These are phyloP conservation scores for Podila epicladia DNA, from an alignment of 192 early-diverging fungal species.

Conservation along the genomic window DNA sequence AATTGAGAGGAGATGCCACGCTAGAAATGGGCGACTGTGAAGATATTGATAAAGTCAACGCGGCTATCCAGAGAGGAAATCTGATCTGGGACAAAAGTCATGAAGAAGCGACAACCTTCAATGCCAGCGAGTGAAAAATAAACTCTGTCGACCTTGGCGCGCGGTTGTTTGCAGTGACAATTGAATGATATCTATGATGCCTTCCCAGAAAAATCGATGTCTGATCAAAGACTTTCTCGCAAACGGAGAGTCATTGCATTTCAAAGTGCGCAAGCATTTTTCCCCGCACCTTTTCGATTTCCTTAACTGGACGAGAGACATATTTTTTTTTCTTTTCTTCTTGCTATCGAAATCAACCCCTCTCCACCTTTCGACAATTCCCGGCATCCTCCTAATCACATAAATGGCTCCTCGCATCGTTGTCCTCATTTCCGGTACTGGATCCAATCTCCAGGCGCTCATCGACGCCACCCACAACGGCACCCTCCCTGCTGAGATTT, in stretches of 20 bases:
- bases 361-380: neutral
- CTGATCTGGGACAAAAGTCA: neutral
- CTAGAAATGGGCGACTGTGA: slow-evolving; percentile 50
- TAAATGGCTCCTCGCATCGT: slow-evolving; percentile 68
- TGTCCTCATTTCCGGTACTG: slow-evolving; percentile 94
- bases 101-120: too few relatives aligned
- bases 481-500: slow-evolving; percentile 71
- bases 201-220: too few relatives aligned
- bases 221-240: too few relatives aligned
- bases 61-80: slow-evolving; percentile 33
- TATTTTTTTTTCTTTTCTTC: neutral
- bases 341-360: neutral
- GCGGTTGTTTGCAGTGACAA: neutral
- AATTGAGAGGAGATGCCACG: slow-evolving; percentile 56
- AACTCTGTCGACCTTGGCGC: too few relatives aligned
- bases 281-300: neutral
- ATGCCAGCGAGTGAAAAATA: too few relatives aligned
- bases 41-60: slow-evolving; percentile 24
- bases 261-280: neutral
- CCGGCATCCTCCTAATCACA: neutral
- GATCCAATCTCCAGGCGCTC: slow-evolving; percentile 96
- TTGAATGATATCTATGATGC: too few relatives aligned
- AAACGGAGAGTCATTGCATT: too few relatives aligned
- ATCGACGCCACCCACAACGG: slow-evolving; percentile 78
- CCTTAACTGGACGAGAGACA: neutral